Evolutionary conservation across 768 basidiomycete species (phyloP).

Genomic region (Pisolithus tinctorius): DNA sequence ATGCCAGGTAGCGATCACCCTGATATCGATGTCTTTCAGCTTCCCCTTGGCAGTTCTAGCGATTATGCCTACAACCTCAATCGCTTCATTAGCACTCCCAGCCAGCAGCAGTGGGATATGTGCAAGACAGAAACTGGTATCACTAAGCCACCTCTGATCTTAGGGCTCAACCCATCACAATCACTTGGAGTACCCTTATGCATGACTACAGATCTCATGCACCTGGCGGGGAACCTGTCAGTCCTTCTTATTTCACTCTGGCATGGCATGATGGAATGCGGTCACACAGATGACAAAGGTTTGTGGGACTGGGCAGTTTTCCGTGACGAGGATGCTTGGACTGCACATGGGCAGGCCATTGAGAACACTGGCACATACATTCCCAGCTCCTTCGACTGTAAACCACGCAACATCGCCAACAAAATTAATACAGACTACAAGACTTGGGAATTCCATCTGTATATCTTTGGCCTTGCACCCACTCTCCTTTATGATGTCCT

Average conservation of each 20-base stretch:
- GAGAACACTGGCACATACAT: constrained; percentile 8
- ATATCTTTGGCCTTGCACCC: constrained; percentile 13
- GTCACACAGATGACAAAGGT: neutral
- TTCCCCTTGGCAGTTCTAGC: no score
- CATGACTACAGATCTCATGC: constrained; percentile 32
- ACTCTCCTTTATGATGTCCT: constrained; percentile 13
- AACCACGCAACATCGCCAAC: constrained; percentile 16
- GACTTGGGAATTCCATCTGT: constrained; percentile 15
- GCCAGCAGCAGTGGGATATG: no score
- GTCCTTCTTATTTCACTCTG: constrained; percentile 14
- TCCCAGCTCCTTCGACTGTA: constrained; percentile 11
- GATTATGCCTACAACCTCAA: no score
- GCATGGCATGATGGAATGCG: constrained; percentile 9
- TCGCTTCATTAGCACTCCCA: no score
- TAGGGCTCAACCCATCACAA: constrained; percentile 16
- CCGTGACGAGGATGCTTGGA: constrained; percentile 12
- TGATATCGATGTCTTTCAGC: no score
- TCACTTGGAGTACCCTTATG: constrained; percentile 24
- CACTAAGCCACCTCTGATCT: constrained; percentile 28
- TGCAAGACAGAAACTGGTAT: constrained; percentile 22
- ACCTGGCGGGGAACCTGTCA: constrained; percentile 23
- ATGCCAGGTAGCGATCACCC: no score
- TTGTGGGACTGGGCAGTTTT: constrained; percentile 30
- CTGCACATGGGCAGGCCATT: constrained; percentile 13
- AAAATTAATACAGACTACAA: constrained; percentile 19